Evolutionary conservation across 345 rosid species (phyloP).

Genomic region (Microthlaspi erraticum): DNA sequence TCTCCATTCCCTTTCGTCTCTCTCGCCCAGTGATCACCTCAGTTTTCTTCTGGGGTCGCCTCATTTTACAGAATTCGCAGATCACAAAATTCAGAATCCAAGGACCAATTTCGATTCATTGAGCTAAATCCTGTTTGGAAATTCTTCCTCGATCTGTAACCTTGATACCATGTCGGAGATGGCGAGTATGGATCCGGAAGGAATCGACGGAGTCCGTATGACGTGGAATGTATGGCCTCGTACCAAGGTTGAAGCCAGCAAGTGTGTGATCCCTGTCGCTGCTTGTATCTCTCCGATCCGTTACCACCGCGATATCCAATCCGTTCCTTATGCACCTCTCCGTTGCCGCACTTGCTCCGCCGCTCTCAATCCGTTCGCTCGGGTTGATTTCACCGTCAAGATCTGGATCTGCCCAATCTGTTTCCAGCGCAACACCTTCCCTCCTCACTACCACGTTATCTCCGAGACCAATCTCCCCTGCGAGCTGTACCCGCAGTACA

Average conservation of each 20-base stretch:
- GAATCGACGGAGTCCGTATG: slow-evolving; percentile 94
- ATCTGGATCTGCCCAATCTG: slow-evolving; percentile 99
- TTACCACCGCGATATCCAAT: slow-evolving; percentile 69
- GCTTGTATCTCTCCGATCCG: slow-evolving; percentile 92
- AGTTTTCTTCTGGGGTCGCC: background rate
- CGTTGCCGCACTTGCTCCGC: slow-evolving; percentile 91
- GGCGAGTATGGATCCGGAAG: slow-evolving; percentile 86
- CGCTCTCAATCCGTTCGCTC: slow-evolving; percentile 69
- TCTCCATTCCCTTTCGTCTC: background rate
- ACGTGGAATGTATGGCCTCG: slow-evolving; percentile 99
- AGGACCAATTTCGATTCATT: background rate
- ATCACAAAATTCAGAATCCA: slow-evolving; percentile 1
- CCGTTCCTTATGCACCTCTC: slow-evolving; percentile 85
- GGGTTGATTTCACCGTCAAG: slow-evolving; percentile 88
- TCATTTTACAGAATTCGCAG: background rate
- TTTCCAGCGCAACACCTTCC: slow-evolving; percentile 87
- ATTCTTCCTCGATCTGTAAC: slow-evolving; percentile 25
- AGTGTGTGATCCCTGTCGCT: slow-evolving; percentile 97
- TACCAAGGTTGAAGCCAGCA: slow-evolving; percentile 91
- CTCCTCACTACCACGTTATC: slow-evolving; percentile 79
- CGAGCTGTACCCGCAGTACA: slow-evolving; percentile 86
- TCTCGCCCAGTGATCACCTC: background rate
- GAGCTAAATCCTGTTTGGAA: background rate
- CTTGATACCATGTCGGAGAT: slow-evolving; percentile 70
- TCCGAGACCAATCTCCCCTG: slow-evolving; percentile 90